A percentile compares a stretch with the other conserved stretches of the same genome.
Evolutionary conservation across 2,329 filamentous ascomycete genomes (phyloP).

Genomic region (Cladosporium sp.): DNA sequence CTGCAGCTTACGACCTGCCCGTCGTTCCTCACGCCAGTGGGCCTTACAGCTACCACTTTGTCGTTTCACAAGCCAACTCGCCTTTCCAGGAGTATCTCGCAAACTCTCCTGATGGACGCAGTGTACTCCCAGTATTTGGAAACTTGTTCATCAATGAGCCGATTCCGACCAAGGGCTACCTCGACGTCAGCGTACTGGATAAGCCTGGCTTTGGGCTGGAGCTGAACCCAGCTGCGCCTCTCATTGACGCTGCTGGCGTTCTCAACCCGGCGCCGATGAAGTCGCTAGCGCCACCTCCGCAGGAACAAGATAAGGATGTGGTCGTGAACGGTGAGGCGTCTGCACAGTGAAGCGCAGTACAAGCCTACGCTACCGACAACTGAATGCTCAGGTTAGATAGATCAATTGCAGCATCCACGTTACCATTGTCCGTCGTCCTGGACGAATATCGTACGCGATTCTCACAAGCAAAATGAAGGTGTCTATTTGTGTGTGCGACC

Average conservation of each 20-base stretch:
- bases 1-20: slow-evolving; percentile 87
- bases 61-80: slow-evolving; percentile 86
- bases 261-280: slow-evolving; percentile 60
- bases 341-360: neutral
- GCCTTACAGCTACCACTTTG: slow-evolving; percentile 94
- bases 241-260: slow-evolving; percentile 72
- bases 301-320: slow-evolving; percentile 17
- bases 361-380: no score
- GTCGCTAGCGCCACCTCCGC: slow-evolving; percentile 31
- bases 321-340: slow-evolving; percentile 3
- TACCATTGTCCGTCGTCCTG: no score
- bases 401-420: no score
- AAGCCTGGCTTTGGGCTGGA: slow-evolving; percentile 89
- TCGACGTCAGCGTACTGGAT: slow-evolving; percentile 75
- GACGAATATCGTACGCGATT: no score
- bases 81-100: slow-evolving; percentile 96
- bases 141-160: slow-evolving; percentile 88
- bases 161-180: slow-evolving; percentile 75
- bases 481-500: no score
- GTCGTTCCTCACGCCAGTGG: slow-evolving; percentile 94
- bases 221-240: slow-evolving; percentile 72
- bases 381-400: no score
- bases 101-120: slow-evolving; percentile 87
- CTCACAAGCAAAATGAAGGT: no score
- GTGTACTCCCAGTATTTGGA: slow-evolving; percentile 85